Base-by-base conservation (phyloP, 1,139 yeast genomes). In the Yamadazyma diddensiae region DNA sequence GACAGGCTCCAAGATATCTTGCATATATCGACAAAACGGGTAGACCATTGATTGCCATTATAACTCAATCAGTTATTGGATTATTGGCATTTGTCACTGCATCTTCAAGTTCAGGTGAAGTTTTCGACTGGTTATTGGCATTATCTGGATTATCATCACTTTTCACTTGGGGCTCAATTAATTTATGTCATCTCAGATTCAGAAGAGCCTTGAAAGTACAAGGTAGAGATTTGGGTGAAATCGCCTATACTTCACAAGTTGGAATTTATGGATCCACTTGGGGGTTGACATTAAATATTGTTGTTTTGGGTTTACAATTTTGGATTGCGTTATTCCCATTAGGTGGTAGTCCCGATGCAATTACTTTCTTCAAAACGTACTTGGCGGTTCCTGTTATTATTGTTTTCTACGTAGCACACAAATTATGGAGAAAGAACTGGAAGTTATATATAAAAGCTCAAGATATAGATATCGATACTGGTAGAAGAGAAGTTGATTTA, bases 61-160 rank as follows among this genome's bases (percentile, higher is more conserved):
- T 67, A 8, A 58, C 73, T 31, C 78, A 85, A 26, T 60, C 75
- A 29, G 42, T 65, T 21, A 61, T 80, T 51, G 95, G 94, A 25
- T 65, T 83, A 23, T 66, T 86, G 33, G 41, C 44, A 43, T 86
- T 79, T 62, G 65, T 83, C 41, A 87, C 87, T 20, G 86, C 94
- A 21, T 73, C 82, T 29, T 57, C 70, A 14, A 65, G 78, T 36
- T 77, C 83, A 55, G 78, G 73, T 39, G 71, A 65, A 19, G 85
- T 86, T 10, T 87, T 87, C 59, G 67, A 65, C 45, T 87, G 96
- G 95, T 65, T 87, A 50, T 65, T 85, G 53, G 85, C 95, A 15
- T 65, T 88, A 30, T 82, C 95, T n/a, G 94, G 94, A 37, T 74
- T 86, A 43, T 82, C 94, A 28, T 81, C 95, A 2, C 67, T 87